These are phyloP conservation scores for Trichoderma sp. DNA, from an alignment of 2,329 filamentous ascomycete species.

Conservation along the genomic window DNA sequence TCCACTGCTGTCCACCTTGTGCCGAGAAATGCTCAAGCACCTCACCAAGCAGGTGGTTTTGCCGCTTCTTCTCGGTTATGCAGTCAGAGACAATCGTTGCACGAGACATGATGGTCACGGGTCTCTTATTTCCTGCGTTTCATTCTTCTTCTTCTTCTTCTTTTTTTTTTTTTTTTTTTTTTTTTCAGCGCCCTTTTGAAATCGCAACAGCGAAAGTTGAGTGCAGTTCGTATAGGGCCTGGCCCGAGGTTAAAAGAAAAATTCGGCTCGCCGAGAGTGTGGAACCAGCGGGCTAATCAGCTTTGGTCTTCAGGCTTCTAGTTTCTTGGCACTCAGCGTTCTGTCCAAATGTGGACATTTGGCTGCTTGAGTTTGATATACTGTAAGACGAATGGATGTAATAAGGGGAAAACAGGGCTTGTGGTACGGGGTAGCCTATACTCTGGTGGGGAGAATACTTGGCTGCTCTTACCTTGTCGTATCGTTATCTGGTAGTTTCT, in stretches of 20 bases:
- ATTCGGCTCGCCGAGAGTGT: neutral
- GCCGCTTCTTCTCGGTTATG: neutral
- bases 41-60: neutral
- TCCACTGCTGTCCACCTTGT: neutral
- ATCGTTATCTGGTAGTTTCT: neutral
- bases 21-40: neutral
- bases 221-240: neutral
- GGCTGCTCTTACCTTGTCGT: neutral
- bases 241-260: constrained; percentile 9
- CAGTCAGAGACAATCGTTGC: neutral
- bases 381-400: neutral
- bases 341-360: neutral
- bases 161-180: neutral
- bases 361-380: neutral
- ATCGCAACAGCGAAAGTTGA: neutral
- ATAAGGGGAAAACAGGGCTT: neutral
- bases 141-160: neutral
- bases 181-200: neutral
- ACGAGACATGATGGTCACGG: neutral
- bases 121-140: too few species aligned
- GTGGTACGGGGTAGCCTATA: neutral
- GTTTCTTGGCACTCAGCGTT: constrained; percentile 16
- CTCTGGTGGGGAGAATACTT: neutral
- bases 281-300: constrained; percentile 13
- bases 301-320: constrained; percentile 8